Evolutionary conservation across 1,284 basidiomycete species (phyloP).

Genomic region (Sporisorium scitamineum): DNA sequence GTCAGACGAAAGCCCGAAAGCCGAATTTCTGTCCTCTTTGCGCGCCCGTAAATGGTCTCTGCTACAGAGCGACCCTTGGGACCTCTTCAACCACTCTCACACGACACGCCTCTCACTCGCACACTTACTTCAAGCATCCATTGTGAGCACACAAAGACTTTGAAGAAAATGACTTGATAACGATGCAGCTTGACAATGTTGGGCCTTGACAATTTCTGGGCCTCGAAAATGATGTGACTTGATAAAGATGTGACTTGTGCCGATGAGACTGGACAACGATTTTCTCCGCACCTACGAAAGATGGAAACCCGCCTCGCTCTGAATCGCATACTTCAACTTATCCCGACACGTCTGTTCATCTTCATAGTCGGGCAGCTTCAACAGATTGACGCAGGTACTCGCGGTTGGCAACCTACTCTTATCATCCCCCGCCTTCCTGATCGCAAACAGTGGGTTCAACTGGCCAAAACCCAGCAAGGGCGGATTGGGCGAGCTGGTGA

Average conservation of each 20-base stretch:
- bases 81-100: slow-evolving; percentile 1
- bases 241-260: too few species aligned
- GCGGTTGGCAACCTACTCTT: slow-evolving; percentile 63
- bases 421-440: slow-evolving; percentile 62
- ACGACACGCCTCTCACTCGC: not conserved
- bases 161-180: not conserved
- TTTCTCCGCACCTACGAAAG: slow-evolving; percentile 43
- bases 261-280: too few species aligned
- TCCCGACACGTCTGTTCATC: slow-evolving; percentile 54
- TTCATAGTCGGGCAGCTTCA: slow-evolving; percentile 66
- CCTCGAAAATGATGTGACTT: too few species aligned
- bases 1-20: slow-evolving; percentile 11
- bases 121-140: not conserved
- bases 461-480: slow-evolving; percentile 66
- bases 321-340: slow-evolving; percentile 65
- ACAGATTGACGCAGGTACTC: slow-evolving; percentile 66
- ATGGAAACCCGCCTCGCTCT: slow-evolving; percentile 66
- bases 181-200: too few species aligned
- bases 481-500: slow-evolving; percentile 66
- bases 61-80: not conserved
- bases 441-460: slow-evolving; percentile 65
- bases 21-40: slow-evolving; percentile 12
- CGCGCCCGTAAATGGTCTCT: not conserved
- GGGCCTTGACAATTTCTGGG: too few species aligned
- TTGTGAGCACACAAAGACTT: not conserved